phyloP scores from a whole-genome alignment of 371 early-diverging fungal genomes.

The Conidiobolus incongruus region DNA sequence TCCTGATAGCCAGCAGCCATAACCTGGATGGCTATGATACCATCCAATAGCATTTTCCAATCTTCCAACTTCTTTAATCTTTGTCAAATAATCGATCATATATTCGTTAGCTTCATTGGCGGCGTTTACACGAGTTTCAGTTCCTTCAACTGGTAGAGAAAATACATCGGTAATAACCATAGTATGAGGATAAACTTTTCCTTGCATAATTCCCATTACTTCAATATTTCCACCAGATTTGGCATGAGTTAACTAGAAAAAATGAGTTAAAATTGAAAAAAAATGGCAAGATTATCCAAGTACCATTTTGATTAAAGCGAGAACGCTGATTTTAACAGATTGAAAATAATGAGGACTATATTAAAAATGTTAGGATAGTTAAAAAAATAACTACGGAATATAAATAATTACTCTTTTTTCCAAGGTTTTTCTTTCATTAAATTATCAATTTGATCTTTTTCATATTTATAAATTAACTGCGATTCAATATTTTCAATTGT shows the following conservation, averaged over 20 bases:
- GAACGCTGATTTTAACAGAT: slow-evolving; percentile 76
- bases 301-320: slow-evolving; percentile 94
- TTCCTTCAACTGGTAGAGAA: slow-evolving; percentile 94
- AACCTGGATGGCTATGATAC: slow-evolving; percentile 98
- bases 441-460: slow-evolving; percentile 1
- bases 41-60: slow-evolving; percentile 89
- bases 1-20: slow-evolving; percentile 97
- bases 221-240: slow-evolving; percentile 89
- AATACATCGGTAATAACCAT: slow-evolving; percentile 93
- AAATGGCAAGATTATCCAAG: neutral
- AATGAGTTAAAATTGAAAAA: neutral
- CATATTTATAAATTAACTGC: neutral
- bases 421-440: slow-evolving; percentile 3
- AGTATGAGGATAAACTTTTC: slow-evolving; percentile 66
- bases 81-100: slow-evolving; percentile 80
- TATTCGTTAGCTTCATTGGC: slow-evolving; percentile 87
- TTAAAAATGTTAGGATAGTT: slow-evolving; percentile 16
- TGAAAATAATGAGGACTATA: slow-evolving; percentile 72
- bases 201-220: slow-evolving; percentile 96
- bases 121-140: slow-evolving; percentile 97
- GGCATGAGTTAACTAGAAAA: slow-evolving; percentile 70
- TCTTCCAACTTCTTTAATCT: slow-evolving; percentile 68
- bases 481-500: too few species aligned
- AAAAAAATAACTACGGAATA: slow-evolving; percentile 2
- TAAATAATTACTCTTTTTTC: slow-evolving; percentile 2